Evolutionary conservation across 371 early-diverging fungal species (phyloP).

Genomic region (Syncephalis plumigaleata): DNA sequence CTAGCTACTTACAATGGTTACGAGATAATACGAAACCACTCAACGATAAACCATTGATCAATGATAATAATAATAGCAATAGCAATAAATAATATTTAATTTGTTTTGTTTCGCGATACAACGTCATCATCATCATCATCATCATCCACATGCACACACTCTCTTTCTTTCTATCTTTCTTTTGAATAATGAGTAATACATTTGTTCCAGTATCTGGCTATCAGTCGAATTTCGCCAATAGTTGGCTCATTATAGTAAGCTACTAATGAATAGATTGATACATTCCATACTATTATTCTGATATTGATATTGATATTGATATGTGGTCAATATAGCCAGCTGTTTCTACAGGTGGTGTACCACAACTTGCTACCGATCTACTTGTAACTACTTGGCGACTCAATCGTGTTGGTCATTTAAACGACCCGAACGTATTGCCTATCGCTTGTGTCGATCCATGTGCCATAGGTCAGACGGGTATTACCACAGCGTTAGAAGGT

Average conservation of each 20-base stretch:
- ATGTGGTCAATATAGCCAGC: conserved; percentile 21
- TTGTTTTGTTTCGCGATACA: no score
- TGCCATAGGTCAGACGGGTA: conserved; percentile 15
- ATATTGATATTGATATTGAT: neutral
- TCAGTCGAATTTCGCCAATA: conserved; percentile 1
- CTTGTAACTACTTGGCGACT: conserved; percentile 42
- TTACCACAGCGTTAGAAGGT: conserved; percentile 27
- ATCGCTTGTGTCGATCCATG: conserved; percentile 25
- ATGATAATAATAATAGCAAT: no score
- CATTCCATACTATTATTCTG: neutral
- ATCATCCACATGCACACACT: no score
- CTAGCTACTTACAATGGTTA: no score
- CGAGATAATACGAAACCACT: no score
- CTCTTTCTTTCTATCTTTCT: no score
- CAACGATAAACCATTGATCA: no score
- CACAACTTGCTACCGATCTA: conserved; percentile 53
- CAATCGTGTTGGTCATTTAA: conserved; percentile 42
- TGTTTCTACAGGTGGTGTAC: conserved; percentile 67
- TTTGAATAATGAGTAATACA: neutral
- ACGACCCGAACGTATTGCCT: conserved; percentile 10
- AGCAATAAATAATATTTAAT: no score
- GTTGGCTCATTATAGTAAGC: neutral
- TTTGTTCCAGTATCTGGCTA: neutral
- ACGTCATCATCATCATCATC: no score
- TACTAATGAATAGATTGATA: no score